Conservation (phyloP, 225 moss, liverwort and hornwort species). For the Sphagnum contortum region DNA sequence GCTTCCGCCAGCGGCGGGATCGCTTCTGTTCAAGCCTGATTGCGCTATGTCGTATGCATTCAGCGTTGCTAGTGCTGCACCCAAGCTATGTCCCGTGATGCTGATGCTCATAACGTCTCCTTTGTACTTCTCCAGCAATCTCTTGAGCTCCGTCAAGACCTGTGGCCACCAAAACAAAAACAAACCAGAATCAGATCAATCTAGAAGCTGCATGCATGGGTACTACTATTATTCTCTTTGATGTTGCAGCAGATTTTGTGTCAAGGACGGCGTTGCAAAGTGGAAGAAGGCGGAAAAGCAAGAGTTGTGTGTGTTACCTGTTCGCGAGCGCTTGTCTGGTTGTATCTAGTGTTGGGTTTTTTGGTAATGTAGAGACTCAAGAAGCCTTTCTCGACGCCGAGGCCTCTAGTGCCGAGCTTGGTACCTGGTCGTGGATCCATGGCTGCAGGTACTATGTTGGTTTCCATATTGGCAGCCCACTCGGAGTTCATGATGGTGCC, state of each 20-base stretch:
- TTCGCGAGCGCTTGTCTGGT: constrained; percentile 35
- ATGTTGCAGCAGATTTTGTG: too few species aligned
- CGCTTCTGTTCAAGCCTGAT: constrained; percentile 13
- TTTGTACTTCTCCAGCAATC: constrained; percentile 20
- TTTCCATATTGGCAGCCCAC: constrained; percentile 34
- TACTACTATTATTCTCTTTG: too few species aligned
- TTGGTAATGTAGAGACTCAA: constrained; percentile 31
- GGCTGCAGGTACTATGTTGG: constrained; percentile 17
- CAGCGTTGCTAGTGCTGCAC: constrained; percentile 32
- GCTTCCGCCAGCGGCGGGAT: neutral
- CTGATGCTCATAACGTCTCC: constrained; percentile 34
- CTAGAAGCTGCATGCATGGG: too few species aligned
- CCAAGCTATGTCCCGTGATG: constrained; percentile 34
- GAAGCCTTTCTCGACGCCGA: constrained; percentile 41
- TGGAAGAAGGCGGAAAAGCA: too few species aligned
- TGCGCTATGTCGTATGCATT: constrained; percentile 44
- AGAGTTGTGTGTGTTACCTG: constrained; percentile 2
- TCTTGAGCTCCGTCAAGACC: constrained; percentile 22
- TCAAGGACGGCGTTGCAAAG: too few species aligned
- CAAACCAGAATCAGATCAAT: too few species aligned
- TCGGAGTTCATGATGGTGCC: constrained; percentile 36
- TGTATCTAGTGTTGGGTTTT: constrained; percentile 31
- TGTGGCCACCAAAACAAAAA: too few species aligned
- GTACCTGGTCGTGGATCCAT: constrained; percentile 12
- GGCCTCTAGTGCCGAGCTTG: constrained; percentile 1